These are phyloP conservation scores for Peronospora belbahrii DNA, from an alignment of 352 stramenopile species.

Conservation along the genomic window DNA sequence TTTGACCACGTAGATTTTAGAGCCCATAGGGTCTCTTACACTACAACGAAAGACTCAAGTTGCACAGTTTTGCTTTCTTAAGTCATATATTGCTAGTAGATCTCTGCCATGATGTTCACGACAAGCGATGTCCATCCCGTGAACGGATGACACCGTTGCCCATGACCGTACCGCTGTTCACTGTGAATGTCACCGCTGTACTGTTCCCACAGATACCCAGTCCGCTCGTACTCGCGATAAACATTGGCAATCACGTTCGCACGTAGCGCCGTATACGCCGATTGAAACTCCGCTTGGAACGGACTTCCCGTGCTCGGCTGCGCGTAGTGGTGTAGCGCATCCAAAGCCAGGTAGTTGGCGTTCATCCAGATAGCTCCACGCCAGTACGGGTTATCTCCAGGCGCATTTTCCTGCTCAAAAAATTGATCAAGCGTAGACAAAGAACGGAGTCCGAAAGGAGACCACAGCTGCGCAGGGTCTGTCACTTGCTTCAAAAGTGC, in stretches of 20 bases:
- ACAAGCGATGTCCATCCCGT: constrained; percentile 91
- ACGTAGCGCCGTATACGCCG: constrained; percentile 46
- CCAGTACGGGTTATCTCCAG: constrained; percentile 90
- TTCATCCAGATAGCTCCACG: constrained; percentile 92
- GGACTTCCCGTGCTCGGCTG: constrained; percentile 30
- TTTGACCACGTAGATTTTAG: too few species aligned
- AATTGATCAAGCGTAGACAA: constrained; percentile 79
- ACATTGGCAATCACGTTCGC: constrained; percentile 58
- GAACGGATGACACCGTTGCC: constrained; percentile 88
- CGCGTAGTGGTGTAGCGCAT: constrained; percentile 76
- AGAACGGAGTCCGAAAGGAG: constrained; percentile 76
- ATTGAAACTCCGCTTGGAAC: constrained; percentile 34
- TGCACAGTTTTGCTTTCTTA: too few species aligned
- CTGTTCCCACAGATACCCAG: constrained; percentile 91
- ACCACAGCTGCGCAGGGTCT: constrained; percentile 64
- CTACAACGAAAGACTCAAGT: too few species aligned
- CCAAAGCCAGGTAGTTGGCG: constrained; percentile 88
- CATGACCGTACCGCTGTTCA: constrained; percentile 48
- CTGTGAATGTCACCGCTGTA: constrained; percentile 78
- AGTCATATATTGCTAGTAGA: constrained; percentile 63
- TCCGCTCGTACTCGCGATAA: constrained; percentile 75
- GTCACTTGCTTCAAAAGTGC: constrained; percentile 52
- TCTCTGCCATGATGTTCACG: constrained; percentile 90
- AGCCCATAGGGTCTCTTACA: too few species aligned
- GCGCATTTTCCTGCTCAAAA: constrained; percentile 85